Base-by-base conservation (phyloP, 2,329 filamentous ascomycete genomes). In the Emmonsia crescens region DNA sequence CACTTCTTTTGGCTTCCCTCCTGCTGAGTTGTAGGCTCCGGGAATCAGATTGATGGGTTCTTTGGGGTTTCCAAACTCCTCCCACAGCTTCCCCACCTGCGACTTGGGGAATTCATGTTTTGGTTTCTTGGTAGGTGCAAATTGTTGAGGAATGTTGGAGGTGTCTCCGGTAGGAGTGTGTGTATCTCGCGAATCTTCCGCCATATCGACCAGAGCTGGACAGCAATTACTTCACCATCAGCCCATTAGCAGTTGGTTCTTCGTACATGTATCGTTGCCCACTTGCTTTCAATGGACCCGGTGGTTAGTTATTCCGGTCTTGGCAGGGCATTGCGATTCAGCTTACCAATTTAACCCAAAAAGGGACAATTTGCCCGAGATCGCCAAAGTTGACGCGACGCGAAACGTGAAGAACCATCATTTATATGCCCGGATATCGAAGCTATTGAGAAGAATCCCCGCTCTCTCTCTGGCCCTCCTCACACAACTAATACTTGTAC, bases 21-120 rank as follows among this genome's bases (percentile, higher is more conserved):
- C 80, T 75, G 78, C 87, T 77, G 84, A 81, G 65, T 80, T 78
- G 16, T 78, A 81, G 21, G 82, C 82, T 61, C 81, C 81, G 1
- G 84, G 78, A 72, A 86, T 72, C 60, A 79, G 71, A 68, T 84
- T 84, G 48, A 80, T 78, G 56, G 78, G 81, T 62, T 82, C 76
- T 63, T 76, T 73, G 12, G 77, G 76, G 63, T 75, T 76, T 38
- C 77, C 76, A 63, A 79, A 77, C 36, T 75, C 76, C 58, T 78
- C 77, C 76, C 77, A 78, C 69, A 78, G 67, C 69, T 79, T 79
- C 63, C 74, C 75, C 49, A 75, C 76, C 69, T 79, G 77, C 42
- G 76, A 76, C 67, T 77, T 73, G 29, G 76, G 72, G 31, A 74
- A 70, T 58, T 78, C 75, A 66, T 76, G 71, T 64, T 74, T 76